Evolutionary conservation across 2,329 filamentous ascomycete genomes (phyloP).

Genomic region (Cercospora brassicicola): DNA sequence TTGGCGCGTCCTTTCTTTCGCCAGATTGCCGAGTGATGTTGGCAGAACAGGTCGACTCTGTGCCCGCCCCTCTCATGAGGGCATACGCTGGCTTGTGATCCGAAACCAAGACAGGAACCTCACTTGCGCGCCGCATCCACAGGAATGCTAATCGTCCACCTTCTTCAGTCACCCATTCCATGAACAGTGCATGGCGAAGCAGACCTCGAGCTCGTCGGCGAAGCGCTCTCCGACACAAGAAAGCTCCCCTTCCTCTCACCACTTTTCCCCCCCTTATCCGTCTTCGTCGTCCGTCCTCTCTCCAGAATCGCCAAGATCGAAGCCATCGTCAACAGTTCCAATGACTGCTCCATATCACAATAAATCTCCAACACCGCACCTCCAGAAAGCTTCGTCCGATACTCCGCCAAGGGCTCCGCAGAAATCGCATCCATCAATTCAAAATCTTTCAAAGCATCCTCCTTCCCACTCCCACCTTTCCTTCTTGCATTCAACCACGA

Average conservation of each 20-base stretch:
- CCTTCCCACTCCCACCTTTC: not conserved
- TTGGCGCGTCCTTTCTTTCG: not conserved
- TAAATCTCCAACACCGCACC: not conserved
- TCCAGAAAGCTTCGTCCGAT: not conserved
- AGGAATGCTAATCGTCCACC: not conserved
- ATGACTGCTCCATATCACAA: not conserved
- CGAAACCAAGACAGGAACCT: not conserved
- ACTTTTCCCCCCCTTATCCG: not conserved
- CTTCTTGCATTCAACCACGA: not conserved
- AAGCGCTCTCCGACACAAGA: not conserved
- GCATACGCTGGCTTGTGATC: not conserved
- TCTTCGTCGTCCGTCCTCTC: not conserved
- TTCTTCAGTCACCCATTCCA: not conserved
- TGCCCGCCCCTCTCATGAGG: not conserved
- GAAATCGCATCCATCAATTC: slow-evolving; percentile 4
- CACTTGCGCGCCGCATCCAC: not conserved
- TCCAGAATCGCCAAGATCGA: slow-evolving; percentile 5
- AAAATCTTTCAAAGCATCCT: not conserved
- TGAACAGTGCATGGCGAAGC: not conserved
- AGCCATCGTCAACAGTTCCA: slow-evolving; percentile 4
- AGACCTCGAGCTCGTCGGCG: not conserved
- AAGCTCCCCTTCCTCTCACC: not conserved
- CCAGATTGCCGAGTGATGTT: not conserved
- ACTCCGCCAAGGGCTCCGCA: not conserved
- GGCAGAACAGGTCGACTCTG: not conserved